Conservation (phyloP, 2,329 filamentous ascomycete genomes). For the Balansia obtecta region DNA sequence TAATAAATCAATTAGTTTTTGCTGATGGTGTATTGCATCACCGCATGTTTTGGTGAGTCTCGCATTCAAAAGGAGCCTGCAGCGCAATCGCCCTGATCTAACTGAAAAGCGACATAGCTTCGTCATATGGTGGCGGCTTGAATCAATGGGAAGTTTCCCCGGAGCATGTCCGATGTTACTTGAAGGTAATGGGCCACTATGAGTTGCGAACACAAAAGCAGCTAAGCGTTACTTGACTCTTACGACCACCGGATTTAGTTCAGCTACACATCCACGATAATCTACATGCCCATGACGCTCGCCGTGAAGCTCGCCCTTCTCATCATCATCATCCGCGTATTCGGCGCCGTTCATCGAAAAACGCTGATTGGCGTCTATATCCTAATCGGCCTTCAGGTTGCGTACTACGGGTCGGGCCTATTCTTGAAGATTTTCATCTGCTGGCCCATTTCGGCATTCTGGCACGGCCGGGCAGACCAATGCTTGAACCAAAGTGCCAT, state of each 20-base stretch:
- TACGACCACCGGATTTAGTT: constrained; percentile 14
- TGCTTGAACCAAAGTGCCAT: constrained; percentile 24
- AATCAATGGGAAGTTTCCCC: constrained; percentile 21
- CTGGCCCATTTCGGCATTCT: constrained; percentile 27
- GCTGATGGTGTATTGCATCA: constrained; percentile 16
- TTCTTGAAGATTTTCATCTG: constrained; percentile 31
- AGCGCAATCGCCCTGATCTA: neutral
- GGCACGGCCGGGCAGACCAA: constrained; percentile 17
- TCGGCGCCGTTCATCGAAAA: constrained; percentile 26
- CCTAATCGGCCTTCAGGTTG: constrained; percentile 23
- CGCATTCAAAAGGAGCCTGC: no score
- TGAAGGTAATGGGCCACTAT: constrained; percentile 16
- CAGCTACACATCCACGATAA: constrained; percentile 29
- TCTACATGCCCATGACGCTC: constrained; percentile 31
- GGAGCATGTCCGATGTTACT: constrained; percentile 18
- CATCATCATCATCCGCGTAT: constrained; percentile 30
- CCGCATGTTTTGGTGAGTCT: constrained; percentile 13
- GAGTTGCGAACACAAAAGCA: no score
- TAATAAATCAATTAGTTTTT: constrained; percentile 11
- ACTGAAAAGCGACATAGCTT: constrained; percentile 7
- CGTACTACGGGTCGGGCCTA: constrained; percentile 27
- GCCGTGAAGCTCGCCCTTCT: constrained; percentile 31
- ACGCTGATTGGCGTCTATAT: constrained; percentile 24
- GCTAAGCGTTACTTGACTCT: neutral
- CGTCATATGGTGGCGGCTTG: constrained; percentile 22